Conservation (phyloP, 306 rosid genomes). For the Pachyrhizus erosus region DNA sequence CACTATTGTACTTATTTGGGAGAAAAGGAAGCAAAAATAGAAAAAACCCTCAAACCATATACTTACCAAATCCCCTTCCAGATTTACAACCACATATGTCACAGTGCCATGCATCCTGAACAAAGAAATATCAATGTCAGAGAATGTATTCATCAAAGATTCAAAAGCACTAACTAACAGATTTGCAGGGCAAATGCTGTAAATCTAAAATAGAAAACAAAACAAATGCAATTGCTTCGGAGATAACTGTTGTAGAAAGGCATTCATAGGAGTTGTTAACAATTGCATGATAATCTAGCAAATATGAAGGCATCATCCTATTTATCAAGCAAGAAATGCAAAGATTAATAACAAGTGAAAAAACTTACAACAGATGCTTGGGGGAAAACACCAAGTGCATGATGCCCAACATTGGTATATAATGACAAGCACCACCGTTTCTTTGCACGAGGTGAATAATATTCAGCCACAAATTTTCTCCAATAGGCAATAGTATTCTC, state of each 20-base stretch:
- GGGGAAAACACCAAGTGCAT: slow-evolving; percentile 93
- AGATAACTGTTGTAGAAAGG: background rate
- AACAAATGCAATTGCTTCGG: background rate
- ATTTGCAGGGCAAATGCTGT: background rate
- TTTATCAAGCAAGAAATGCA: background rate
- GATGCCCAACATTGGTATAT: slow-evolving; percentile 87
- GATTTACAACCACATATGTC: slow-evolving; percentile 94
- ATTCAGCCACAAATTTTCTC: slow-evolving; percentile 96
- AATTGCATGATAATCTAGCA: background rate
- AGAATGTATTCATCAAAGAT: slow-evolving; percentile 8
- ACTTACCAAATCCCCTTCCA: slow-evolving; percentile 98
- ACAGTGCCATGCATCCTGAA: slow-evolving; percentile 96
- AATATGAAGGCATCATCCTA: background rate
- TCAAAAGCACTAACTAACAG: slow-evolving; percentile 3
- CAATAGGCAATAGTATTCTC: slow-evolving; percentile 95
- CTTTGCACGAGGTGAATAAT: slow-evolving; percentile 96
- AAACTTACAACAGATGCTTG: slow-evolving; percentile 86
- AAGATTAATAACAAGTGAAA: slow-evolving; percentile 24
- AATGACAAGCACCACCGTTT: slow-evolving; percentile 95
- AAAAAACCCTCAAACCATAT: background rate
- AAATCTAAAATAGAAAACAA: background rate
- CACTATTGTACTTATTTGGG: background rate
- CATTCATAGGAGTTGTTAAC: background rate
- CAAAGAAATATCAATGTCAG: slow-evolving; percentile 36
- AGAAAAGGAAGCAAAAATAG: background rate